Evolutionary conservation across 2,329 filamentous ascomycete species (phyloP), one percentile per base, ranked within the genome.

Genomic region (Hyphodiscus sp.): DNA sequence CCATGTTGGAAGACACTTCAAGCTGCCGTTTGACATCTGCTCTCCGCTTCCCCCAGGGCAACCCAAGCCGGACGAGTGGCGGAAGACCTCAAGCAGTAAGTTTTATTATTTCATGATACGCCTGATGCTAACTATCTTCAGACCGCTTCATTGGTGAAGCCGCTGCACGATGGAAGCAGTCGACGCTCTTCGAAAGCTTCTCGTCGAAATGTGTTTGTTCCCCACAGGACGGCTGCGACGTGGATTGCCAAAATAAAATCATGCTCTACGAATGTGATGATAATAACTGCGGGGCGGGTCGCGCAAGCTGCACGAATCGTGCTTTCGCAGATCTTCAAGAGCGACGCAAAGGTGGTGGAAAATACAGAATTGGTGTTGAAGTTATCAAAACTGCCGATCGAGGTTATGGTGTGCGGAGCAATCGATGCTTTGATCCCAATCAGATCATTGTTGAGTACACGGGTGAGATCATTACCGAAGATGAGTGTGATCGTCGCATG

Each of bases 401-500:
- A 54, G 94, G 94, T 26, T 91, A 92, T 68, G 94, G 94, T 50
- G 90, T 99, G 48, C 86, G 94, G 57, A 89, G 88, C 67, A 96
- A 92, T 71, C 84, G 94, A 46, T 86, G 84, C 57, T 99, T 97
- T 69, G 78, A 85, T 53, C 82, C 91, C 1, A 85, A 92, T 65
- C 91, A 97, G 73, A 95, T 99, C 68, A 97, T 99, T 67, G 92
- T 97, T 73, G 94, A 99, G 67, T 99, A 99, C 67, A 92, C 91
- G 0, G 94, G 94, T 42, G 94, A 99, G 71, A 96, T 99, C 62
- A 95, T 99, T 66, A 96, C 91, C 0, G 90, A 95, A 67, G 85
- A 86, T 29, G 94, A 99, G 69, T 96, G 91, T 66, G 91, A 97
- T 68, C 82, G 87, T 46, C 85, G 94, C 52, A 96, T 97, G 91